Evolutionary conservation across 768 basidiomycete species (phyloP), one percentile per base, ranked within the genome.

Genomic region (Amanita pallidorosea): DNA sequence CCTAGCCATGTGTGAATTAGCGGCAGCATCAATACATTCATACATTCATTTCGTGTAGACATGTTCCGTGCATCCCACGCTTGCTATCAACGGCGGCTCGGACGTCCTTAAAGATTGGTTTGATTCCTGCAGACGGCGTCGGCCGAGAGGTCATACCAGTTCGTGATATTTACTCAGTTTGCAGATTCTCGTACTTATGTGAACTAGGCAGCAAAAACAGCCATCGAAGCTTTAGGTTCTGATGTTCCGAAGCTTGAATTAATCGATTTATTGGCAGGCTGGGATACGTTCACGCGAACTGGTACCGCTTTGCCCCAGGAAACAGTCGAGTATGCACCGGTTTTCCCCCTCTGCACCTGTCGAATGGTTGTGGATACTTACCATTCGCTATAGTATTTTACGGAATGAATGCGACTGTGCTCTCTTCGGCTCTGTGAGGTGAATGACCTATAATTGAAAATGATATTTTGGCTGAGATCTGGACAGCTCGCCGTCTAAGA

Each of bases 61-160:
- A 75, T 75, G 73, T 75, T 81, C 54, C 78, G 76, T 44, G 60
- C 68, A 45, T 69, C 75, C 3, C 76, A 37, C 69, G 83, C 52
- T 70, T 73, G 7, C 63, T 87, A 55, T 71, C 79, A 22, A 79
- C 79, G 5, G 61, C 71, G 3, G 70, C 80, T 36, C 72, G 77
- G 50, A 69, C 70, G 44, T 76, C 79, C 5, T 74, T 92, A 47
- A 88, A 74, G 57, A 83, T 98, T 64, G 94, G 93, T 8, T 80
- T 99, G 64, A 89, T 99, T 60, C 93, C 94, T 31, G 96, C 92
- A 5, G 95, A 98, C 63, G 95, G 96, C 27, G 96, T 99, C 63
- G 95, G 95, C 29, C 78, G 79, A 54, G 91, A 96, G 68, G 95
- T 88, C 54, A 69, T 75, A 66, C 61, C 71, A 25, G 69, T 71